These are phyloP conservation scores for Kluyveromyces dobzhanskii DNA, from an alignment of 805 yeast genomes.

Conservation along the genomic window DNA sequence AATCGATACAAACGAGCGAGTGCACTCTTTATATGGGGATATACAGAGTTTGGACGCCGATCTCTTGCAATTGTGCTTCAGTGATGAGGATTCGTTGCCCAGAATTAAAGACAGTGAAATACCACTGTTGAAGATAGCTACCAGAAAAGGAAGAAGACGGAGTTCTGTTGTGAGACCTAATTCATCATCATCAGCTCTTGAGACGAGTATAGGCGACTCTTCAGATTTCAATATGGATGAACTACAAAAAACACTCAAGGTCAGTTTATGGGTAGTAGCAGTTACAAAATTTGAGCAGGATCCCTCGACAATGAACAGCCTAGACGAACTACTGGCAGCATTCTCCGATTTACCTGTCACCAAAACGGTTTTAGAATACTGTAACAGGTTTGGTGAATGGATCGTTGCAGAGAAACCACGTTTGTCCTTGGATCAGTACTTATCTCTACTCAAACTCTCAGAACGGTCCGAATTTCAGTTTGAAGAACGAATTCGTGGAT, in stretches of 20 bases:
- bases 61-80: constrained; percentile 25
- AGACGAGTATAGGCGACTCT: neutral
- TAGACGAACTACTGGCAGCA: constrained; percentile 1
- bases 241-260: neutral
- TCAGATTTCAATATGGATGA: neutral
- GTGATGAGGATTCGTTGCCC: constrained; percentile 2
- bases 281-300: neutral
- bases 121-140: constrained; percentile 14
- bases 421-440: neutral
- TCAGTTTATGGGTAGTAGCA: constrained; percentile 1
- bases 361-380: neutral
- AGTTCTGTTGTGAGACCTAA: neutral
- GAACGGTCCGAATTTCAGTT: neutral
- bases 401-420: neutral
- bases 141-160: neutral
- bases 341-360: constrained; percentile 1
- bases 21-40: constrained; percentile 10
- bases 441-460: neutral
- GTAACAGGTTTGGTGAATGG: constrained; percentile 1
- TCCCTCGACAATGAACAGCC: neutral
- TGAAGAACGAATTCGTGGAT: neutral
- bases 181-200: neutral
- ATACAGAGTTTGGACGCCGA: constrained; percentile 16
- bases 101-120: constrained; percentile 16
- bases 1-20: constrained; percentile 19